These are phyloP conservation scores for Russula emetica DNA, from an alignment of 768 basidiomycete genomes.

Conservation along the genomic window DNA sequence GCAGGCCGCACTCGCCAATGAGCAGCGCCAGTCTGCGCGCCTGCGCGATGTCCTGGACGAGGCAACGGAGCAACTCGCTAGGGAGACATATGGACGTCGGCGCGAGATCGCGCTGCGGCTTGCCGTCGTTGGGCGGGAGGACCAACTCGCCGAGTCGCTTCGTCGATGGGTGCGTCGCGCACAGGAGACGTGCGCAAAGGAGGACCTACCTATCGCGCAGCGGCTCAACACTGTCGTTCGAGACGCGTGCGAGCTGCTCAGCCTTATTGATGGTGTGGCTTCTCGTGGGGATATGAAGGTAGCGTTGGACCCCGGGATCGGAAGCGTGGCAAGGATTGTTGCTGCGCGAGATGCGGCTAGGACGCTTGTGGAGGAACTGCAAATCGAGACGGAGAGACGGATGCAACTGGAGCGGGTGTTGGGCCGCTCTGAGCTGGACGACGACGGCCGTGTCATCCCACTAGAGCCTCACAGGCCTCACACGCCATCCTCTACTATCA, in stretches of 20 bases:
- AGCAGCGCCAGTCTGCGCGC: constrained; percentile 43
- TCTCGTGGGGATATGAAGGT: constrained; percentile 32
- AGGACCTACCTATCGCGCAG: constrained; percentile 9
- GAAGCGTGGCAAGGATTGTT: constrained; percentile 50
- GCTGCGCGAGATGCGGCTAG: constrained; percentile 48
- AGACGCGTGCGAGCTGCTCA: constrained; percentile 26
- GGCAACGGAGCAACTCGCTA: constrained; percentile 62
- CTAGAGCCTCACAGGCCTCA: not conserved
- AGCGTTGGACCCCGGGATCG: constrained; percentile 34
- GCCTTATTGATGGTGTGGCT: constrained; percentile 32
- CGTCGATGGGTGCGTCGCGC: constrained; percentile 53
- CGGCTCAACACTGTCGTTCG: constrained; percentile 16
- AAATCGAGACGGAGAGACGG: constrained; percentile 50
- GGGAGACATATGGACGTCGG: constrained; percentile 68
- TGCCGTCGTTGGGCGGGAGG: constrained; percentile 59
- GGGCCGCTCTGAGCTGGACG: constrained; percentile 16
- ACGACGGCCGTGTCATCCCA: constrained; percentile 12
- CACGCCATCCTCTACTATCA: not conserved
- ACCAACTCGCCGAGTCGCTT: constrained; percentile 50
- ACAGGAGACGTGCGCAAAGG: constrained; percentile 40
- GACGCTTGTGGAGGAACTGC: constrained; percentile 53
- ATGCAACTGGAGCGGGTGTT: constrained; percentile 42
- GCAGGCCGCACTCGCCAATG: constrained; percentile 42
- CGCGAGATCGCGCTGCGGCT: constrained; percentile 66
- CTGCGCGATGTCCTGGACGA: constrained; percentile 65